Percentiles rank a stretch among this genome's conserved stretches.
Evolutionary conservation across 2,329 filamentous ascomycete species (phyloP).

Genomic region (Graphiopsis chlorocephala): DNA sequence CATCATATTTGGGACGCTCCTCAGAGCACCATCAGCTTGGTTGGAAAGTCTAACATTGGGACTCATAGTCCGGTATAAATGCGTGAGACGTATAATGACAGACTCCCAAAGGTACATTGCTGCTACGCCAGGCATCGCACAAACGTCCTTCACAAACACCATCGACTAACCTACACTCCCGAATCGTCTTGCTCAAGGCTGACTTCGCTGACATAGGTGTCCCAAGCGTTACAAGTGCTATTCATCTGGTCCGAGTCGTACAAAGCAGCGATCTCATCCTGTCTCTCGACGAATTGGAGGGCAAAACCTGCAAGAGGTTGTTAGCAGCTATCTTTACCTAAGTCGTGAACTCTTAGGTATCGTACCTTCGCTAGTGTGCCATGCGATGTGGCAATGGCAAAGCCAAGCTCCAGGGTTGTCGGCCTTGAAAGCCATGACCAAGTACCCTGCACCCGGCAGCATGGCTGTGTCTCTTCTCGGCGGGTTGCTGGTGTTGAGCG

Average conservation of each 20-base stretch:
- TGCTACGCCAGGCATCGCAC: background rate
- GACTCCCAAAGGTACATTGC: background rate
- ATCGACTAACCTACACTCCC: background rate
- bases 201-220: background rate
- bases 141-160: background rate
- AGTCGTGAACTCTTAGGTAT: background rate
- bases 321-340: background rate
- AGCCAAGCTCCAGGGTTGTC: constrained; percentile 37
- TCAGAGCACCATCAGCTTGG: no score
- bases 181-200: constrained; percentile 5
- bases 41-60: no score
- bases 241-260: constrained; percentile 5
- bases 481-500: constrained; percentile 34
- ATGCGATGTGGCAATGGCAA: constrained; percentile 31
- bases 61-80: no score
- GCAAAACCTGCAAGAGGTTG: constrained; percentile 17
- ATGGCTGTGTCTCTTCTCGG: constrained; percentile 34
- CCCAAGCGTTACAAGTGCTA: background rate
- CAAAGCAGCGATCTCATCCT: background rate
- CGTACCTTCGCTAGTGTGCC: constrained; percentile 29
- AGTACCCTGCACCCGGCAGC: constrained; percentile 32
- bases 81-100: no score
- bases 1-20: no score
- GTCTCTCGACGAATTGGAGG: constrained; percentile 28
- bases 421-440: constrained; percentile 34